These are phyloP conservation scores for Starmerella floris DNA, from an alignment of 805 yeast species.

Conservation along the genomic window DNA sequence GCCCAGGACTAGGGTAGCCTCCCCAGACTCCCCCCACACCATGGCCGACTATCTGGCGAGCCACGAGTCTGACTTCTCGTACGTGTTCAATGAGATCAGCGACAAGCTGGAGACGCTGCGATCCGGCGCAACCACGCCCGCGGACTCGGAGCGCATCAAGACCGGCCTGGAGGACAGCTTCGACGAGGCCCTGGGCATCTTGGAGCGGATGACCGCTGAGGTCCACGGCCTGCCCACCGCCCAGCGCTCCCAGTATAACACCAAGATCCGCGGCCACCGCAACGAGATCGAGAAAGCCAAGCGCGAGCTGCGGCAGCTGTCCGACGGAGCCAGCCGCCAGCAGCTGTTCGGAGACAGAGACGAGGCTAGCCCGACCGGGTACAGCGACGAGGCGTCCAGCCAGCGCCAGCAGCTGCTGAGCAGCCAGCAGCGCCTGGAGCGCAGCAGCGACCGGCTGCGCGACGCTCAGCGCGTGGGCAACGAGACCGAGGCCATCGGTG, in stretches of 20 bases:
- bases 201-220: conserved; percentile 81
- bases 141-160: conserved; percentile 24
- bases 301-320: conserved; percentile 34
- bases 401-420: conserved; percentile 73
- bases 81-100: conserved; percentile 56
- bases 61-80: conserved; percentile 59
- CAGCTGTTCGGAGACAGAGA: conserved; percentile 53
- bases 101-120: conserved; percentile 44
- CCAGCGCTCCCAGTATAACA: conserved; percentile 54
- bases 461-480: conserved; percentile 83
- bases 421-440: conserved; percentile 67
- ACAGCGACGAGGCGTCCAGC: conserved; percentile 44
- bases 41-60: conserved; percentile 39
- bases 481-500: conserved; percentile 86
- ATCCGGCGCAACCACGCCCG: conserved; percentile 29
- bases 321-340: conserved; percentile 60
- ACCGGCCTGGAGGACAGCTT: conserved; percentile 25
- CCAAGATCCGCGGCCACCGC: conserved; percentile 61
- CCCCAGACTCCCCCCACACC: too few relatives aligned
- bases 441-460: conserved; percentile 67
- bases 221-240: conserved; percentile 71
- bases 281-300: conserved; percentile 46
- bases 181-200: conserved; percentile 69
- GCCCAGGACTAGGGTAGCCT: too few relatives aligned
- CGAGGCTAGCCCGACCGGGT: conserved; percentile 35